phyloP scores from a whole-genome alignment of 352 stramenopile species.

The Blastocystis hominis region DNA sequence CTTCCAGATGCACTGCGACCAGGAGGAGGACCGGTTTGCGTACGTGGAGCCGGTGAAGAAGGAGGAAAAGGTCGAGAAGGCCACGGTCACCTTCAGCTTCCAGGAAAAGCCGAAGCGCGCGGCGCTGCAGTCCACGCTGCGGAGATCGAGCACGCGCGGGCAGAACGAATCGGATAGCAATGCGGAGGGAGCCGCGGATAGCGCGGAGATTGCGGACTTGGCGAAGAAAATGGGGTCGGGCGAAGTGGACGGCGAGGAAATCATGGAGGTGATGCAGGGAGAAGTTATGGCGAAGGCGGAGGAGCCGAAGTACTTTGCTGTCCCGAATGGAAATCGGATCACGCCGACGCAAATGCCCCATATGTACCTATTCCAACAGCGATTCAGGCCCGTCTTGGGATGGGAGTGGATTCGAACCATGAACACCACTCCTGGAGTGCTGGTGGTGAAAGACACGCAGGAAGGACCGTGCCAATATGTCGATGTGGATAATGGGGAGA shows the following conservation, averaged over 20 bases:
- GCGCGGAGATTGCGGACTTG: neutral
- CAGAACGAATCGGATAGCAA: no score
- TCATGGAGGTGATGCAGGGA: neutral
- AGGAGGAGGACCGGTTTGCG: neutral
- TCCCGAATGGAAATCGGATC: neutral
- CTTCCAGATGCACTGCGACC: neutral
- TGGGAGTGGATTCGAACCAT: neutral
- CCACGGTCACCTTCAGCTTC: neutral
- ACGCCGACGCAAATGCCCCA: neutral
- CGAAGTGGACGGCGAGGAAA: neutral
- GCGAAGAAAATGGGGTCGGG: neutral
- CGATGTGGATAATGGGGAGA: neutral
- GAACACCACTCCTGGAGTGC: neutral
- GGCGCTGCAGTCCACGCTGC: neutral
- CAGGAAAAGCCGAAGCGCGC: neutral
- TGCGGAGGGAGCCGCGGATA: neutral
- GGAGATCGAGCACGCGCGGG: neutral
- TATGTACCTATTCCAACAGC: neutral
- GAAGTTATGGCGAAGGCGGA: neutral
- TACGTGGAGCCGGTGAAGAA: neutral
- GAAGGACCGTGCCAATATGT: neutral
- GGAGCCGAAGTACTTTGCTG: neutral
- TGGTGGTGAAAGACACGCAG: neutral
- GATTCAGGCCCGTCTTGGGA: neutral
- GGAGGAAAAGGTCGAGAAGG: conserved; percentile 24